Evolutionary conservation across 208 protist species (phyloP), one percentile per base, ranked within the genome.

Genomic region (Vickermania spadyakhi): DNA sequence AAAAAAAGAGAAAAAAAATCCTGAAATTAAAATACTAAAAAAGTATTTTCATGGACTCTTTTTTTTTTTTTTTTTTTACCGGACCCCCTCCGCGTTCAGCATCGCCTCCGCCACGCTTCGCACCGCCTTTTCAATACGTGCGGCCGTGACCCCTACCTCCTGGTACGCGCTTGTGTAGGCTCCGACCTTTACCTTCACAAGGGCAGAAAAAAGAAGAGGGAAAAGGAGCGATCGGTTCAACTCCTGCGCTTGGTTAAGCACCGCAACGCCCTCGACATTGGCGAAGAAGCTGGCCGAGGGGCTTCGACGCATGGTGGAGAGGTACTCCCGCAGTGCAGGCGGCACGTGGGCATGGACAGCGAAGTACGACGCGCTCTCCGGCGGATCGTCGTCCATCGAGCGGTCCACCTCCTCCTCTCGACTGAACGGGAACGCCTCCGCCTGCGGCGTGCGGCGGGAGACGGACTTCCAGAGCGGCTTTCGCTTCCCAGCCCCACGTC

Each of bases 101-200:
- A 91, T 64, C 42, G 75, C 54, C 57, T 75, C 62, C 3, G 87
- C 84, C n/a, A 91, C 74, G 18, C 79, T 71, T 22, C 62, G 75
- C 56, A 86, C 85, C 0, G 87, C 84, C 26, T 64, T 64, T 53
- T 69, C 61, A 53, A 94, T 82, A 0, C 62, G 68, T 52, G 81
- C 74, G 0, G 70, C 42, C 50, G 69, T 56, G 21, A 91, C 71
- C 2, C 88, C 88, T 5, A 79, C 70, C n/a, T 86, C 81, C 52
- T 80, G 66, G 63, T 89, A 92, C 3, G 76, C 73, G n/a, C 70
- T 72, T 57, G 91, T 62, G 59, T 90, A 94, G 5, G 88, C 88
- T 21, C 84, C 83, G 13, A 76, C 68, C 45, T 81, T 73, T 53
- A 90, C 82, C 62, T 94, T 94, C 56, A 92, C 53, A 28, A 80